phyloP scores from a whole-genome alignment of 108 stramenopile species.

The Poteriospumella lacustris region DNA sequence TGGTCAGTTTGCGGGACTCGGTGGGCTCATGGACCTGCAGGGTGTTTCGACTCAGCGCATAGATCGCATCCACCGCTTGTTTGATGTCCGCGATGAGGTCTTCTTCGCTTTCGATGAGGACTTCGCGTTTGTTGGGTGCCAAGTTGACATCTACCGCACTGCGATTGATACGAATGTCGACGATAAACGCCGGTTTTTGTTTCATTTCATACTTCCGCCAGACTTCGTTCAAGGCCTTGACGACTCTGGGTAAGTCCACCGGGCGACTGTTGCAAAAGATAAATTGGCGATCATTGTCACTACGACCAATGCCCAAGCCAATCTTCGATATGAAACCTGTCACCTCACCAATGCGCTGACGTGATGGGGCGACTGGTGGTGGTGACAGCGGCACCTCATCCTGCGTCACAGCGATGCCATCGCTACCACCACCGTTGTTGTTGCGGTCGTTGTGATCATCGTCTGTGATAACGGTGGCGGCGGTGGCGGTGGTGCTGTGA shows the following conservation, averaged over 20 bases:
- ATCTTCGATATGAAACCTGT: constrained; percentile 66
- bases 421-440: background rate
- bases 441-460: background rate
- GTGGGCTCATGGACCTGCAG: background rate
- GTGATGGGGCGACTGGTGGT: too few species aligned
- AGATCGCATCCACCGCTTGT: background rate
- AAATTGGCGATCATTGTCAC: constrained; percentile 71
- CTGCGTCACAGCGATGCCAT: background rate
- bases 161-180: constrained; percentile 58
- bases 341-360: background rate
- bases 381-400: too few species aligned
- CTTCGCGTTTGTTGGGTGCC: constrained; percentile 89
- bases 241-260: constrained; percentile 79
- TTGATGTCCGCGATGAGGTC: background rate
- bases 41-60: background rate
- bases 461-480: background rate
- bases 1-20: background rate
- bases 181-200: constrained; percentile 78
- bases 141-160: constrained; percentile 82
- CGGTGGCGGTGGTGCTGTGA: background rate
- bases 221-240: constrained; percentile 57
- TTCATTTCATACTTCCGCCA: constrained; percentile 77
- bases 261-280: constrained; percentile 89
- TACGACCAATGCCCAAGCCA: constrained; percentile 58
- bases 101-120: constrained; percentile 62